Conservation (phyloP, 768 basidiomycete genomes). For the Russula emetica region DNA sequence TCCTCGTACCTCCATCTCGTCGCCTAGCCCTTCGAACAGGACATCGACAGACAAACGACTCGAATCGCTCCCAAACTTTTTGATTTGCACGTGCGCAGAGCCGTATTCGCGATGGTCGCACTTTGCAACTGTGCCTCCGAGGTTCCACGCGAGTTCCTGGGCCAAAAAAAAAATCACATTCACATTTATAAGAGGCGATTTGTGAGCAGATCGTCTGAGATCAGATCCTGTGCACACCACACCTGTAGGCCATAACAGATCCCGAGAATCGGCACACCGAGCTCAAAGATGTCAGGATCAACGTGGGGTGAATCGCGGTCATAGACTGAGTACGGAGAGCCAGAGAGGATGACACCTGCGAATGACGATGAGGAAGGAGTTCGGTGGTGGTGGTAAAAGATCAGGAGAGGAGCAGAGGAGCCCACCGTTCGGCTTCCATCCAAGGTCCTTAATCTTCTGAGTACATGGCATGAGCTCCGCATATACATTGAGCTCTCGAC, state of each 20-base stretch:
- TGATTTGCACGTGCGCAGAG: constrained; percentile 74
- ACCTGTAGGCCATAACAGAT: constrained; percentile 98
- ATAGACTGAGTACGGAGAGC: constrained; percentile 98
- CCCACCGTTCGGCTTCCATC: constrained; percentile 91
- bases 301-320: constrained; percentile 89
- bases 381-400: not conserved
- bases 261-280: constrained; percentile 88
- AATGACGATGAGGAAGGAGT: not conserved
- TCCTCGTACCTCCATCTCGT: constrained; percentile 72
- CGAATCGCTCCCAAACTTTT: constrained; percentile 49
- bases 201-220: not conserved
- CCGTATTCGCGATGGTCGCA: constrained; percentile 96
- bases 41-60: constrained; percentile 50
- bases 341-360: constrained; percentile 90
- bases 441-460: constrained; percentile 77
- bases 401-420: constrained; percentile 26
- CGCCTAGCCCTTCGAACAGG: constrained; percentile 82
- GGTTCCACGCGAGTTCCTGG: constrained; percentile 89
- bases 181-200: no score
- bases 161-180: not conserved
- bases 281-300: constrained; percentile 83
- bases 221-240: constrained; percentile 30
- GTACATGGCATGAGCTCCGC: constrained; percentile 98
- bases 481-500: constrained; percentile 95
- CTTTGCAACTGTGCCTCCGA: constrained; percentile 78